Conservation (phyloP, 2,329 filamentous ascomycete genomes). For the Sphaerulina populicola region DNA sequence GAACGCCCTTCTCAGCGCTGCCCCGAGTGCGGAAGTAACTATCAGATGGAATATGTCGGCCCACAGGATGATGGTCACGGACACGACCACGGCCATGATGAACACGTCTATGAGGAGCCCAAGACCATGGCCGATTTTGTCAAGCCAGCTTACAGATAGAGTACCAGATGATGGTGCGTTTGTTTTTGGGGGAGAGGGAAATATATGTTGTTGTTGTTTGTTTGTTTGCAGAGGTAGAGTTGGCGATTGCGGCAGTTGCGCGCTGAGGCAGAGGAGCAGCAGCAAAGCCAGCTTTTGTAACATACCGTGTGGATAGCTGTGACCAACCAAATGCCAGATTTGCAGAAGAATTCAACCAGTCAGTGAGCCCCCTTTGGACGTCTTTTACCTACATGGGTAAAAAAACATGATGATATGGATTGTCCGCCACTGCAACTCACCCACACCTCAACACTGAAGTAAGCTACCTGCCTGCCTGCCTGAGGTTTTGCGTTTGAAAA, state of each 20-base stretch:
- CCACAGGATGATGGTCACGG: constrained; percentile 63
- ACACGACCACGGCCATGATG: constrained; percentile 35
- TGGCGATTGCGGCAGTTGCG: constrained; percentile 1
- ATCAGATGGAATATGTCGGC: constrained; percentile 97
- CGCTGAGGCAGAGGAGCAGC: neutral
- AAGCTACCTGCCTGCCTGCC: too few relatives aligned
- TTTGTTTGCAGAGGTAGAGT: neutral
- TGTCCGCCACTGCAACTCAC: too few relatives aligned
- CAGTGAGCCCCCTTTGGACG: too few relatives aligned
- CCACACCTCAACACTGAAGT: too few relatives aligned
- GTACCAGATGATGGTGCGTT: neutral
- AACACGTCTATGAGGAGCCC: constrained; percentile 62
- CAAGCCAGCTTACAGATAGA: constrained; percentile 85
- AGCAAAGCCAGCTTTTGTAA: constrained; percentile 11
- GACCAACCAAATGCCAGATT: constrained; percentile 9
- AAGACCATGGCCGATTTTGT: constrained; percentile 97
- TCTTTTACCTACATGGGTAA: too few relatives aligned
- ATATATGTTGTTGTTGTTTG: too few relatives aligned
- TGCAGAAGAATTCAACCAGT: neutral
- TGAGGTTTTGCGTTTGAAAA: too few relatives aligned
- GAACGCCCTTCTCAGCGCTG: constrained; percentile 90
- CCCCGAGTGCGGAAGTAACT: constrained; percentile 89
- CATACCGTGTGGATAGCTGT: constrained; percentile 16
- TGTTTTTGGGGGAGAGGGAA: neutral
- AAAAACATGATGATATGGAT: too few relatives aligned